Conservation (phyloP, 2,329 filamentous ascomycete species). For the Fusarium clavum region DNA sequence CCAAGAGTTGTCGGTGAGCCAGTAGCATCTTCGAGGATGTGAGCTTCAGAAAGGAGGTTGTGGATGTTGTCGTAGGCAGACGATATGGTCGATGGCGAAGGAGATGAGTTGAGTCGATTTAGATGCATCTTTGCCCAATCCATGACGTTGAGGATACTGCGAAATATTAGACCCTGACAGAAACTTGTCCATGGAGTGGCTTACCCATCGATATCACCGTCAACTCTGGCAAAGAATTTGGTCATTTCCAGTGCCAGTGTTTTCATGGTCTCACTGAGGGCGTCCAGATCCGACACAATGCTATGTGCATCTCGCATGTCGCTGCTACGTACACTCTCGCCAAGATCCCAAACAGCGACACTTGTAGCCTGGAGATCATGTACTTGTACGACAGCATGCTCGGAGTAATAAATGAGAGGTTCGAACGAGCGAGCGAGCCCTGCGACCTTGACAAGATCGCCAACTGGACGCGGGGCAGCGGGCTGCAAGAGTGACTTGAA, state of each 20-base stretch:
- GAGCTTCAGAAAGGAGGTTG: conserved; percentile 75
- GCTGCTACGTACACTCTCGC: conserved; percentile 87
- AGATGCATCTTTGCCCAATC: conserved; percentile 94
- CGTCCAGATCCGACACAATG: conserved; percentile 87
- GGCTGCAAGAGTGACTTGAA: conserved; percentile 77
- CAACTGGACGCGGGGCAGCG: conserved; percentile 59
- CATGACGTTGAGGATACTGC: conserved; percentile 90
- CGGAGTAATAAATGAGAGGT: conserved; percentile 93
- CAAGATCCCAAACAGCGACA: conserved; percentile 93
- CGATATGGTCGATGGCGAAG: conserved; percentile 68
- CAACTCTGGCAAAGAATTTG: conserved; percentile 91
- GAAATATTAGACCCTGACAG: conserved; percentile 20
- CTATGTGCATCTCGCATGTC: conserved; percentile 91
- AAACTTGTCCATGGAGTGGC: conserved; percentile 37
- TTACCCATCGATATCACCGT: conserved; percentile 88
- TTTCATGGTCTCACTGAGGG: conserved; percentile 86
- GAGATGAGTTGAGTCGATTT: conserved; percentile 71
- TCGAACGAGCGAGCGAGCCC: conserved; percentile 92
- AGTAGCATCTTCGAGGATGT: conserved; percentile 66
- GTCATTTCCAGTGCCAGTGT: conserved; percentile 86
- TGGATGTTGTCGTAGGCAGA: conserved; percentile 87
- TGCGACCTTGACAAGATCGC: conserved; percentile 89
- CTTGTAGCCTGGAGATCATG: conserved; percentile 90
- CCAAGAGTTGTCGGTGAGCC: conserved; percentile 76
- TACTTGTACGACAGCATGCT: conserved; percentile 87